These are phyloP conservation scores for Phytopythium helicoides DNA, from an alignment of 352 stramenopile species.

Conservation along the genomic window DNA sequence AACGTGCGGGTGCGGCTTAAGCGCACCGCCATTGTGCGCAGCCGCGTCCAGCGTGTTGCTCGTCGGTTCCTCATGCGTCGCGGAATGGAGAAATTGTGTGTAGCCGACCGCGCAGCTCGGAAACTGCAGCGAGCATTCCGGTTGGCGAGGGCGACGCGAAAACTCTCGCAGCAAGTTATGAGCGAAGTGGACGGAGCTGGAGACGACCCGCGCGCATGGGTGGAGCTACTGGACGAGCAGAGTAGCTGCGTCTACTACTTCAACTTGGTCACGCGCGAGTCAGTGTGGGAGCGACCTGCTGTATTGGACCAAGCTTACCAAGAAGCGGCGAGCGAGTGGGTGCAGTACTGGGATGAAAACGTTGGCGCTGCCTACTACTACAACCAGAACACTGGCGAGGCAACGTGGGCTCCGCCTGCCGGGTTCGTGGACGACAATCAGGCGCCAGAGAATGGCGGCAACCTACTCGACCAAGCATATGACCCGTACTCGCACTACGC, in stretches of 20 bases:
- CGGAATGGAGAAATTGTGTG: slow-evolving; percentile 12
- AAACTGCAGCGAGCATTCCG: slow-evolving; percentile 60
- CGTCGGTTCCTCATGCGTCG: slow-evolving; percentile 38
- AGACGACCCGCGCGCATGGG: slow-evolving; percentile 26
- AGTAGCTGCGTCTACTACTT: slow-evolving; percentile 74
- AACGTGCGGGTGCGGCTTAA: slow-evolving; percentile 26
- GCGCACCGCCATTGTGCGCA: slow-evolving; percentile 1
- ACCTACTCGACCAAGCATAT: slow-evolving; percentile 1
- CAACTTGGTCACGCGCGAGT: slow-evolving; percentile 46
- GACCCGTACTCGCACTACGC: slow-evolving; percentile 6
- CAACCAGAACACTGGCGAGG: slow-evolving; percentile 62
- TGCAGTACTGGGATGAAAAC: slow-evolving; percentile 77
- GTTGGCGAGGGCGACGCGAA: slow-evolving; percentile 32
- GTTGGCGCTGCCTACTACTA: slow-evolving; percentile 66
- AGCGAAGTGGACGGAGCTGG: slow-evolving; percentile 4
- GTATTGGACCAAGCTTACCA: slow-evolving; percentile 18
- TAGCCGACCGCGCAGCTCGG: slow-evolving; percentile 27
- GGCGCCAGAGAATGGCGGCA: slow-evolving; percentile 10
- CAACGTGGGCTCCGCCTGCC: slow-evolving; percentile 57
- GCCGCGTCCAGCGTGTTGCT: slow-evolving; percentile 29
- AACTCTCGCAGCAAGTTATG: slow-evolving; percentile 33
- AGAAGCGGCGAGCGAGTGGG: slow-evolving; percentile 32
- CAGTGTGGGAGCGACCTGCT: slow-evolving; percentile 47
- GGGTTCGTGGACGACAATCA: slow-evolving; percentile 9
- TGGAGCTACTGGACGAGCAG: slow-evolving; percentile 68